These are phyloP conservation scores for Carpinus fangiana DNA, from an alignment of 306 rosid species.

Conservation along the genomic window DNA sequence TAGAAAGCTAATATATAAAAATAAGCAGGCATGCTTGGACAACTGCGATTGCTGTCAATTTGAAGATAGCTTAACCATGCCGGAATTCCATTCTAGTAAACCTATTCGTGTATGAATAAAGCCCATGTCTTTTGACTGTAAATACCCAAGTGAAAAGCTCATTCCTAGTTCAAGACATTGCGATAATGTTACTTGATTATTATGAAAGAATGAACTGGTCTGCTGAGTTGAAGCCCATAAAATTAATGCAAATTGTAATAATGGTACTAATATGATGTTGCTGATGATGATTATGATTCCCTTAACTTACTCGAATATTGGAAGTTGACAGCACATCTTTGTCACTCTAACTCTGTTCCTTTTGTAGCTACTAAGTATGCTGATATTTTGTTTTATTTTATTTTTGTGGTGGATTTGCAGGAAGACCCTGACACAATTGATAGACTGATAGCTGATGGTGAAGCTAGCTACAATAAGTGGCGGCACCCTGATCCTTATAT, in stretches of 20 bases:
- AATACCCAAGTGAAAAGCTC: background rate
- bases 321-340: background rate
- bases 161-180: background rate
- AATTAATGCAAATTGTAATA: background rate
- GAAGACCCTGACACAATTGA: slow-evolving; percentile 88
- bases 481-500: slow-evolving; percentile 98
- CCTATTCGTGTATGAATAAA: background rate
- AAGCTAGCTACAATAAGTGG: slow-evolving; percentile 78
- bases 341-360: background rate
- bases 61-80: background rate
- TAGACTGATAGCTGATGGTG: slow-evolving; percentile 67
- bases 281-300: background rate
- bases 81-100: background rate
- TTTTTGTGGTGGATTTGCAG: slow-evolving; percentile 36
- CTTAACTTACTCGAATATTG: background rate
- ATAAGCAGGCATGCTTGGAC: background rate
- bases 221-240: background rate
- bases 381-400: slow-evolving; percentile 18
- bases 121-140: background rate
- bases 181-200: background rate
- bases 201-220: background rate
- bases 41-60: background rate
- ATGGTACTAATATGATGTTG: background rate
- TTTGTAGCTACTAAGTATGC: slow-evolving; percentile 11
- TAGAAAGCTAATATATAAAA: background rate